Evolutionary conservation across 75 land plant genomes (phyloP).

Genomic region (Selaginella tamariscina): DNA sequence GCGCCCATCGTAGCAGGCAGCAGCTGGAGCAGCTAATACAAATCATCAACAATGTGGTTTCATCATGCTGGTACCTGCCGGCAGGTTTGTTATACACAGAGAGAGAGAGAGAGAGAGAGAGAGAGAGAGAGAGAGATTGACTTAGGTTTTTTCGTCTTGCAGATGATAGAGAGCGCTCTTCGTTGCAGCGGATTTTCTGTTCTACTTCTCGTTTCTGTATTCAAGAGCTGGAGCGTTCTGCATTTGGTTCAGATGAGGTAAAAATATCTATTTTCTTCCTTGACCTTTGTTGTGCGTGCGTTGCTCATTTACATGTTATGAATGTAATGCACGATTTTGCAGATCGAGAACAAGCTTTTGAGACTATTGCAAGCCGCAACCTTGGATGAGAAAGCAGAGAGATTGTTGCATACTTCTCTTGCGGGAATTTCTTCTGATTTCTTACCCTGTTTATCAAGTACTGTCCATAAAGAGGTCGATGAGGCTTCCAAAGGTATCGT

Average conservation of each 20-base stretch:
- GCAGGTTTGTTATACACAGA: neutral
- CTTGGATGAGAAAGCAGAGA: neutral
- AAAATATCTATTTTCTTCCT: no score
- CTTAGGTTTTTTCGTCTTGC: neutral
- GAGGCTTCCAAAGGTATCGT: neutral
- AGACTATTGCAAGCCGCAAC: neutral
- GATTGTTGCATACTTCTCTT: neutral
- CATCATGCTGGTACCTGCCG: neutral
- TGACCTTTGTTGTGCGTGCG: neutral
- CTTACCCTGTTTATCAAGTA: neutral
- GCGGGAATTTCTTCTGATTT: neutral
- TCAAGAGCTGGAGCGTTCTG: neutral
- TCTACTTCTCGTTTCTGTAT: neutral
- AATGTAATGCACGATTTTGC: no score
- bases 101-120: no score
- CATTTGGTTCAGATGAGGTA: neutral
- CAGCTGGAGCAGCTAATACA: neutral
- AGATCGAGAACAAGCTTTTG: neutral
- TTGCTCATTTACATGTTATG: neutral
- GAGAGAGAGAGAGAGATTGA: neutral
- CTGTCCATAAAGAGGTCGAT: neutral
- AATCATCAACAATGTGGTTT: neutral
- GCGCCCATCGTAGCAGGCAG: neutral
- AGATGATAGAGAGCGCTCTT: neutral
- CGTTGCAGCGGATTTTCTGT: neutral